Base-by-base conservation (phyloP, 2,329 filamentous ascomycete genomes). In the Fonsecaea erecta region DNA sequence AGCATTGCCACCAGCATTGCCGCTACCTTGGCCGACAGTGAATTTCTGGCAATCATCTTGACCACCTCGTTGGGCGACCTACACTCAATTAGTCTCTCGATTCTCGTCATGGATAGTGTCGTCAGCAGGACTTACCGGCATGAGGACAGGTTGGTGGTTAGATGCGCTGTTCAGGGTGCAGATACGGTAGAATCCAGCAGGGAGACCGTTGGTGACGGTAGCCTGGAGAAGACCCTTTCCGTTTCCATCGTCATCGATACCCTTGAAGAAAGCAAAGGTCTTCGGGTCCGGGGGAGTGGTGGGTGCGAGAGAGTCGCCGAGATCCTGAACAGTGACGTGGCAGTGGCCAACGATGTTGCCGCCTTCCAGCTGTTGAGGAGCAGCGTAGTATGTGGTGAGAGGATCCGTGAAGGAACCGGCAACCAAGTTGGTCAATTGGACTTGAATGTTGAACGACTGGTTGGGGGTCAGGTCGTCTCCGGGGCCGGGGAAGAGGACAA, bases 11-110 rank as follows among this genome's bases (percentile, higher is more conserved):
- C 74, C 70, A 24, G 82, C 80, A 59, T 74, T 72, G 40, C 85
- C 76, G 6, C 82, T 83, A 5, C 81, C 83, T 24, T 72, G 76
- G 66, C 85, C 81, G 69, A 87, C 85, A 52, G 81, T 84, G 73
- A 88, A 86, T 72, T 85, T 85, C 57, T 82, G 78, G 74, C 87
- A 89, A 74, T 89, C 87, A 71, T 90, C 87, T 74, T 89, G 86
- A 52, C 85, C 81, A 76, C 87, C 87, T 75, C 87, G 85, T 77
- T 89, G 87, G 62, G 87, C 87, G 60, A 89, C 83, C 68, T 70
- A 43, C 16, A 12, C 14, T 24, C 12, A 21, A 51, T 66, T 58
- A 68, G 64, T 48, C 24, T 57, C n/a, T n/a, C 8, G 21, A 11
- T 52, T 48, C n/a, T 46, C 9, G 18, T 9, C 28, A 2, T 6